Evolutionary conservation across 2,329 filamentous ascomycete genomes (phyloP).

Genomic region (Pseudogymnoascus sp.): DNA sequence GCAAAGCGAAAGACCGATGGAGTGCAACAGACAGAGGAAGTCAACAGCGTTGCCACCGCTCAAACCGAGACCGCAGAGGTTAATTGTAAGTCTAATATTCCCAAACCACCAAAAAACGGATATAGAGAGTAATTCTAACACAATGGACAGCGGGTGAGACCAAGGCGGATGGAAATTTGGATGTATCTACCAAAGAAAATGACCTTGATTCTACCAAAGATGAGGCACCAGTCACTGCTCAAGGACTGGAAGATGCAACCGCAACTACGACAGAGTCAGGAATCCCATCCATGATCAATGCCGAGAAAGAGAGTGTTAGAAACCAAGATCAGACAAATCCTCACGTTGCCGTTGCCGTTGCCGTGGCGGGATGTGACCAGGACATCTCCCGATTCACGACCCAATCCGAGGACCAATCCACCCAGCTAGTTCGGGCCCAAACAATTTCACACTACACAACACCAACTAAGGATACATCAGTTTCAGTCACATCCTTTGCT

Average conservation of each 20-base stretch:
- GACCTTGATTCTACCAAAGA: neutral
- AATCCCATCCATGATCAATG: too few relatives aligned
- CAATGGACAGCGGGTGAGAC: neutral
- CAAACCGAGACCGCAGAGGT: neutral
- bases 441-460: neutral
- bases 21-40: neutral
- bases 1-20: neutral
- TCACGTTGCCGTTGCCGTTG: neutral
- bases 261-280: neutral
- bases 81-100: neutral
- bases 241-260: neutral
- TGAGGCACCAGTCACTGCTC: neutral
- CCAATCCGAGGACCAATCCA: neutral
- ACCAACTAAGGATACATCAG: neutral
- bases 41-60: neutral
- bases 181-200: neutral
- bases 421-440: neutral
- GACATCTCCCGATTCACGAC: neutral
- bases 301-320: neutral
- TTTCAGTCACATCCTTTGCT: neutral
- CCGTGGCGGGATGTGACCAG: neutral
- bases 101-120: neutral
- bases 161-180: neutral
- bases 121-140: neutral
- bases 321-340: neutral